Conservation (phyloP, 1,284 basidiomycete genomes). For the Cutaneotrichosporon spelunceum region DNA sequence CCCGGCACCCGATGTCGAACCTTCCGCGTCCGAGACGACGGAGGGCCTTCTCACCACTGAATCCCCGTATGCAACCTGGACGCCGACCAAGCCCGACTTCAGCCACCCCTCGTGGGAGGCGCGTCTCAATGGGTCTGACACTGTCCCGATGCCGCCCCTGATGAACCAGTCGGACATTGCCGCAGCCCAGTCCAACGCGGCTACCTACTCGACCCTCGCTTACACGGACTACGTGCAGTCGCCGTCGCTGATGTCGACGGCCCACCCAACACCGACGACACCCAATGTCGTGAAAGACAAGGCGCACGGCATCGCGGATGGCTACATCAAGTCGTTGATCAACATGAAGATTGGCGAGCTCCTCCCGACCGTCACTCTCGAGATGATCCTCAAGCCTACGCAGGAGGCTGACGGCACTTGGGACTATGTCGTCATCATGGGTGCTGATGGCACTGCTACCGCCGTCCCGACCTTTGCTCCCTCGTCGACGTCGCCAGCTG, state of each 20-base stretch:
- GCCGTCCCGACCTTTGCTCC: slow-evolving; percentile 40
- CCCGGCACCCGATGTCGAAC: slow-evolving; percentile 15
- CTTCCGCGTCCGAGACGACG: background rate
- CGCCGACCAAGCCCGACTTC: background rate
- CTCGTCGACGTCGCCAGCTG: slow-evolving; percentile 8
- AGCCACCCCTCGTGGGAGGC: background rate
- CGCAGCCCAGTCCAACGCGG: slow-evolving; percentile 32
- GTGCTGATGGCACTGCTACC: slow-evolving; percentile 48
- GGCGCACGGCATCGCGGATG: slow-evolving; percentile 34
- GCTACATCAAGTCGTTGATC: slow-evolving; percentile 30
- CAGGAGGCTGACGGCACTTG: slow-evolving; percentile 50
- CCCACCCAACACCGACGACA: slow-evolving; percentile 15
- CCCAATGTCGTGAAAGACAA: slow-evolving; percentile 21
- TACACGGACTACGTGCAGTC: slow-evolving; percentile 38
- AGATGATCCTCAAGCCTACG: slow-evolving; percentile 47
- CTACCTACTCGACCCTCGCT: slow-evolving; percentile 35
- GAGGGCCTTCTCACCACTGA: slow-evolving; percentile 9
- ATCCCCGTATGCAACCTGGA: slow-evolving; percentile 1
- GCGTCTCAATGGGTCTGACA: slow-evolving; percentile 29
- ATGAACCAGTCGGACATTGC: slow-evolving; percentile 30
- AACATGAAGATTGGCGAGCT: slow-evolving; percentile 33
- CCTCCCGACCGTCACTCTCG: slow-evolving; percentile 50
- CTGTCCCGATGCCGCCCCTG: slow-evolving; percentile 32
- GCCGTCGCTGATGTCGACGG: slow-evolving; percentile 8
- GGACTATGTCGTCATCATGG: slow-evolving; percentile 50